Percentiles rank a stretch among this genome's conserved stretches.
Evolutionary conservation across 495 filamentous ascomycete species (phyloP).

Genomic region (Geoglossum glabrum): DNA sequence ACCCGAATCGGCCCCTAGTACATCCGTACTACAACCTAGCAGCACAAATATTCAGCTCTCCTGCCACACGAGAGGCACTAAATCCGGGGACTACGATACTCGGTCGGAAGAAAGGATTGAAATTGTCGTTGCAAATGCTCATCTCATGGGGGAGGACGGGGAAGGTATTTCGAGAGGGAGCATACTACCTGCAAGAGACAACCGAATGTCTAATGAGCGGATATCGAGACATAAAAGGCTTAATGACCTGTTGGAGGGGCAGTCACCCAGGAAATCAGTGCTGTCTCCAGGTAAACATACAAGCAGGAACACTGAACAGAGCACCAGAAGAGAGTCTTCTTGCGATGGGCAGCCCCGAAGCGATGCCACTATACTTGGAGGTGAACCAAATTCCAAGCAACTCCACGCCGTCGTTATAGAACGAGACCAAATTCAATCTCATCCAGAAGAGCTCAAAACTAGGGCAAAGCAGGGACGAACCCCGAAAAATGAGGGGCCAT

Average conservation of each 20-base stretch:
- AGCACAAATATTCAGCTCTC: not conserved
- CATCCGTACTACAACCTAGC: not conserved
- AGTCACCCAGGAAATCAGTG: conserved; percentile 16
- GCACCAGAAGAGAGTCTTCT: not conserved
- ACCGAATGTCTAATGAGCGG: not conserved
- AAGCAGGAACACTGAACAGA: not conserved
- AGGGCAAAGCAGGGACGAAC: not conserved
- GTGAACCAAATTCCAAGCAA: not conserved
- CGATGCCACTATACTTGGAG: not conserved
- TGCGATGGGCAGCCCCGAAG: not conserved
- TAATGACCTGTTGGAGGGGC: conserved; percentile 19
- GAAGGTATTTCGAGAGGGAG: not conserved
- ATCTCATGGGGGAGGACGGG: conserved; percentile 1
- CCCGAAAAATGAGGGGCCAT: not conserved
- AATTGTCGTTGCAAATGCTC: conserved; percentile 2
- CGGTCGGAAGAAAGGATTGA: conserved; percentile 25
- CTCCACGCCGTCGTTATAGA: not conserved
- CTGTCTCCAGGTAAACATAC: conserved; percentile 4
- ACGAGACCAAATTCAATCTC: not conserved
- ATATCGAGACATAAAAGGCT: conserved; percentile 8
- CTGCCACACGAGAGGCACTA: not conserved
- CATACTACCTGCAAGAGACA: too few relatives aligned
- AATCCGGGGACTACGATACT: not conserved
- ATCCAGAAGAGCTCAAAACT: not conserved
- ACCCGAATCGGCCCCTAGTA: not conserved